These are phyloP conservation scores for Yamadazyma tumulicola DNA, from an alignment of 805 yeast genomes.

Conservation along the genomic window DNA sequence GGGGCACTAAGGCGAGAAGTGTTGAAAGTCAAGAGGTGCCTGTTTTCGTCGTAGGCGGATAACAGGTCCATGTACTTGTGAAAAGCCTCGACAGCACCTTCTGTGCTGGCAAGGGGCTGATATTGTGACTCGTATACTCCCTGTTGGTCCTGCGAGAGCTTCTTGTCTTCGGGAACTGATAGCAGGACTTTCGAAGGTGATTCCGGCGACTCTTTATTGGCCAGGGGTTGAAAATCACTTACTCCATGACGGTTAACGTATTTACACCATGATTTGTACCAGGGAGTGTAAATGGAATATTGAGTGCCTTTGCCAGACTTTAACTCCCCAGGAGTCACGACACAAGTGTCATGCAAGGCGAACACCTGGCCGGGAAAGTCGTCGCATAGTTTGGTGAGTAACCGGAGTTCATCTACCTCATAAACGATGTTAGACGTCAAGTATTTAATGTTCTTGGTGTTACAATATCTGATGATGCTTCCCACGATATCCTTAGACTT, in stretches of 20 bases:
- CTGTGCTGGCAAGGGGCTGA: conserved; percentile 23
- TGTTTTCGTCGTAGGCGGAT: conserved; percentile 25
- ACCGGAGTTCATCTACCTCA: conserved; percentile 43
- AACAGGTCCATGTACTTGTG: conserved; percentile 19
- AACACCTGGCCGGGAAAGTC: conserved; percentile 18
- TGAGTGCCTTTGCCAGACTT: conserved; percentile 35
- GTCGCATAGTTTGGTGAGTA: conserved; percentile 14
- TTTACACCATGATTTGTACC: conserved; percentile 37
- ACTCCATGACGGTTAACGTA: conserved; percentile 17
- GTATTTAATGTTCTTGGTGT: conserved; percentile 20
- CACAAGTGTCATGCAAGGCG: conserved; percentile 38
- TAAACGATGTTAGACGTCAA: conserved; percentile 39
- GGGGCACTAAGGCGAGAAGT: conserved; percentile 45
- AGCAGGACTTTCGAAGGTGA: background rate
- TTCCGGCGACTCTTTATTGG: background rate
- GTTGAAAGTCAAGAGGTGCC: conserved; percentile 28
- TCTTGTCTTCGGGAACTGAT: conserved; percentile 6
- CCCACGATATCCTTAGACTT: conserved; percentile 25
- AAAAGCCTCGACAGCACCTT: conserved; percentile 25
- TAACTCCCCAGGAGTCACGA: conserved; percentile 38
- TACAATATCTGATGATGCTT: conserved; percentile 19
- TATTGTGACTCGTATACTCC: conserved; percentile 6
- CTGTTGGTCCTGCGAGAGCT: conserved; percentile 3
- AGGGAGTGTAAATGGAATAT: conserved; percentile 43
- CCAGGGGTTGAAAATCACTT: conserved; percentile 5